Conservation (phyloP, 2,329 filamentous ascomycete species). For the Furcasterigmium sp. region DNA sequence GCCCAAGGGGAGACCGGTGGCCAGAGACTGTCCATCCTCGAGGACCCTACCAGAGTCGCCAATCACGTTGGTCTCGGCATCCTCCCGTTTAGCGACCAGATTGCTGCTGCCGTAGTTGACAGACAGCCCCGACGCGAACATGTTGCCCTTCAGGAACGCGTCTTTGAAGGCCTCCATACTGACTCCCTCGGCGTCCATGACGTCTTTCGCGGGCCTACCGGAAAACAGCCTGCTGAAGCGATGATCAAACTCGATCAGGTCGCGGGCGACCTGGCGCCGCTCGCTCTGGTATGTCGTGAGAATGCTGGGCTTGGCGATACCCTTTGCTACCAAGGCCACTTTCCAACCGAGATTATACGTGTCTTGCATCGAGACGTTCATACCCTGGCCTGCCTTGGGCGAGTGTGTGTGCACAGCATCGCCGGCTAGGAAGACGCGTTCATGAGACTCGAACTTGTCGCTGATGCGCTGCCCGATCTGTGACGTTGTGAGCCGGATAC, state of each 20-base stretch:
- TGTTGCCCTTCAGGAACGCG: slow-evolving; percentile 52
- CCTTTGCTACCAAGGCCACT: slow-evolving; percentile 39
- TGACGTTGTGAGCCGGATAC: too few species aligned
- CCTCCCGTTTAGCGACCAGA: slow-evolving; percentile 48
- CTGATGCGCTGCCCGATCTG: slow-evolving; percentile 63
- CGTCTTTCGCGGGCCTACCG: slow-evolving; percentile 49
- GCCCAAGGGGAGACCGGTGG: slow-evolving; percentile 40
- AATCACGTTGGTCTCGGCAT: too few species aligned
- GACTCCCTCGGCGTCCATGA: slow-evolving; percentile 55
- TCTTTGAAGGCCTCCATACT: slow-evolving; percentile 59
- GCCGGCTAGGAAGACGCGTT: slow-evolving; percentile 64
- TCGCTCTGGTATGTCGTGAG: slow-evolving; percentile 46
- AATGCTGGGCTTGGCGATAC: slow-evolving; percentile 33
- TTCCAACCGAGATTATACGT: slow-evolving; percentile 55
- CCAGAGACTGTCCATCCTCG: slow-evolving; percentile 31
- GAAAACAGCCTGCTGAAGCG: slow-evolving; percentile 52
- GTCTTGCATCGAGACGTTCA: slow-evolving; percentile 71
- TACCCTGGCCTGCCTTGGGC: slow-evolving; percentile 64
- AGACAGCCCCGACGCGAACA: slow-evolving; percentile 45
- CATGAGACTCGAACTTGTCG: slow-evolving; percentile 46
- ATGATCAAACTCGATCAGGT: slow-evolving; percentile 54
- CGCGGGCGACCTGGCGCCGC: slow-evolving; percentile 52
- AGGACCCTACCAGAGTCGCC: too few species aligned
- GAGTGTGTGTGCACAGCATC: slow-evolving; percentile 48
- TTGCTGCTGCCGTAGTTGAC: slow-evolving; percentile 54